Percentiles rank a stretch among this genome's conserved stretches.
Evolutionary conservation across 192 early-diverging fungal genomes (phyloP).

Genomic region (Lunasporangiospora selenospora): DNA sequence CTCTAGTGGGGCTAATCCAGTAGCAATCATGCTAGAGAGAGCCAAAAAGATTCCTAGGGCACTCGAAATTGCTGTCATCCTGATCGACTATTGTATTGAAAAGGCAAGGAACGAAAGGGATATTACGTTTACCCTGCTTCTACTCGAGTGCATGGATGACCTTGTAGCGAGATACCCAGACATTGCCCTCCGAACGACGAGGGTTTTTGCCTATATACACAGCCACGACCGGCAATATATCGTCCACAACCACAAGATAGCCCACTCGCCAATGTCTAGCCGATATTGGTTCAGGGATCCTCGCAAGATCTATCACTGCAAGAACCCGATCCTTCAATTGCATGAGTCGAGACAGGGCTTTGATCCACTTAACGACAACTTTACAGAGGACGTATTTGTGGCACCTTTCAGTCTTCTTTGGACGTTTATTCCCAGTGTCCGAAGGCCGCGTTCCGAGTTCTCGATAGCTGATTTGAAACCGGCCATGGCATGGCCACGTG

Average conservation of each 20-base stretch:
- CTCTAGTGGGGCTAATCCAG: neutral
- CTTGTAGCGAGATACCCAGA: neutral
- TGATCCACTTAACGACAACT: constrained; percentile 12
- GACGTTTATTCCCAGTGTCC: too few species aligned
- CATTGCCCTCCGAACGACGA: neutral
- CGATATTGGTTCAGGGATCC: neutral
- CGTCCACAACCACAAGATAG: neutral
- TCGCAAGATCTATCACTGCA: neutral
- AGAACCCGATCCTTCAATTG: neutral
- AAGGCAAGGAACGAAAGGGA: neutral
- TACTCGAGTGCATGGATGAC: neutral
- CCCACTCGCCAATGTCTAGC: neutral
- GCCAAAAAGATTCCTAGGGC: neutral
- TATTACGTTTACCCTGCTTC: neutral
- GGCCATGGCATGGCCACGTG: neutral
- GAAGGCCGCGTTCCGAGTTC: too few species aligned
- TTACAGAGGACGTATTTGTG: constrained; percentile 12
- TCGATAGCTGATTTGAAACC: too few species aligned
- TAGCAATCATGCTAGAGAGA: neutral
- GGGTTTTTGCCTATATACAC: neutral
- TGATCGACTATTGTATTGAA: neutral
- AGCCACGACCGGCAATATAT: neutral
- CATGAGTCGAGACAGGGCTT: neutral
- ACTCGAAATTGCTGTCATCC: neutral
- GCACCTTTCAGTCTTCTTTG: constrained; percentile 25